Evolutionary conservation across 352 stramenopile genomes (phyloP).

Genomic region (Phytophthora fragariaefolia): DNA sequence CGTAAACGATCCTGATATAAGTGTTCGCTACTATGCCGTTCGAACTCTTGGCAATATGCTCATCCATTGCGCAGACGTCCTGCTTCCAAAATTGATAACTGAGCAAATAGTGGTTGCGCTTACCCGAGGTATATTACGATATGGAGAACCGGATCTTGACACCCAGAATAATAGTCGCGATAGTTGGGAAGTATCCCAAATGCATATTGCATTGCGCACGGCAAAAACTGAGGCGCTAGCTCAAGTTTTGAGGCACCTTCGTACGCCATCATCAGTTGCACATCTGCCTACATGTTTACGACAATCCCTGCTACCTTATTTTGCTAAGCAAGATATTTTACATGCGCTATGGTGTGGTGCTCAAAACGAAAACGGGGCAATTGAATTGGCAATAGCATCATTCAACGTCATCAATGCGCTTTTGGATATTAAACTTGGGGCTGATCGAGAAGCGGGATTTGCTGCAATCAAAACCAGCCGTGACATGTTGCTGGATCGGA

Average conservation of each 20-base stretch:
- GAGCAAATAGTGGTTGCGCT: constrained; percentile 51
- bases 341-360: constrained; percentile 53
- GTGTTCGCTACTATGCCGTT: constrained; percentile 61
- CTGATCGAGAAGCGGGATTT: constrained; percentile 30
- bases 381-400: constrained; percentile 53
- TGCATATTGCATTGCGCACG: constrained; percentile 38
- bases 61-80: constrained; percentile 40
- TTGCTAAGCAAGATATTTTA: constrained; percentile 47
- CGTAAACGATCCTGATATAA: constrained; percentile 50
- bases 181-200: constrained; percentile 6
- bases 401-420: constrained; percentile 74
- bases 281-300: constrained; percentile 38
- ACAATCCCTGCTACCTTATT: constrained; percentile 42
- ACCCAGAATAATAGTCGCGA: constrained; percentile 5
- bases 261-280: constrained; percentile 29
- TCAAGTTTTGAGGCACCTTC: constrained; percentile 63
- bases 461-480: constrained; percentile 43
- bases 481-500: constrained; percentile 44
- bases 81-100: constrained; percentile 47
- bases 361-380: constrained; percentile 16
- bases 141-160: neutral
- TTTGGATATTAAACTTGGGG: constrained; percentile 54
- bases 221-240: constrained; percentile 54
- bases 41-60: constrained; percentile 74
- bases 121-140: constrained; percentile 38